These are phyloP conservation scores for Colletotrichum cordylinicola DNA, from an alignment of 2,329 filamentous ascomycete species.

Conservation along the genomic window DNA sequence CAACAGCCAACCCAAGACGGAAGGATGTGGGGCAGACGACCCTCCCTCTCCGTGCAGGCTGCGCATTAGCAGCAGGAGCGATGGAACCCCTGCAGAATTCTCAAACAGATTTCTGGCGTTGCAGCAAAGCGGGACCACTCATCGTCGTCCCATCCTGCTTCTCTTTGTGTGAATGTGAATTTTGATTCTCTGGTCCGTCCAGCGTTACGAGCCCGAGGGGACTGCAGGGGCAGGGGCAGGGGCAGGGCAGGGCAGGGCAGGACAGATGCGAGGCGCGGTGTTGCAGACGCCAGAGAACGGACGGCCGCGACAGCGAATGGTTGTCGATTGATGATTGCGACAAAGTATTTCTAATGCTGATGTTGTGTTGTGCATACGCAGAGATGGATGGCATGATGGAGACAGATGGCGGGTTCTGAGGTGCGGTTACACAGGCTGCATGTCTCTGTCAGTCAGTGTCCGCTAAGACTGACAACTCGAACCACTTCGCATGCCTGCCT, in stretches of 20 bases:
- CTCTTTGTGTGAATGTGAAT: neutral
- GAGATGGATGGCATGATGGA: neutral
- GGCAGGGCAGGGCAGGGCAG: neutral
- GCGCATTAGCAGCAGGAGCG: conserved; percentile 5
- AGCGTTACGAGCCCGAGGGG: neutral
- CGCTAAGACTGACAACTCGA: neutral
- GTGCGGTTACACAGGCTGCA: neutral
- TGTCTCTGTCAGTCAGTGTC: neutral
- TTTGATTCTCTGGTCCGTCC: neutral
- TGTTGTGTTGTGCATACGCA: neutral
- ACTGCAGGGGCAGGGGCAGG: too few species aligned
- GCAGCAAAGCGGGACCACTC: conserved; percentile 14
- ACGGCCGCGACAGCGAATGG: neutral
- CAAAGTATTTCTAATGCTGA: neutral
- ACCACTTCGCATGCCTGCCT: neutral
- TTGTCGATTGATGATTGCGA: neutral
- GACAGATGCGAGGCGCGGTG: neutral
- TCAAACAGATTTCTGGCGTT: conserved; percentile 26
- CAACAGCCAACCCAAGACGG: neutral
- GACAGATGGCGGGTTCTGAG: neutral
- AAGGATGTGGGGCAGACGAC: neutral
- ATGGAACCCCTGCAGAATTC: conserved; percentile 26
- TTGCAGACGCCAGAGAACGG: neutral
- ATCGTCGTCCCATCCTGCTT: conserved; percentile 11
- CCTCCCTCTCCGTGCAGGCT: conserved; percentile 7